phyloP scores from a whole-genome alignment of 768 basidiomycete genomes.

The Russula griseocarnosa region DNA sequence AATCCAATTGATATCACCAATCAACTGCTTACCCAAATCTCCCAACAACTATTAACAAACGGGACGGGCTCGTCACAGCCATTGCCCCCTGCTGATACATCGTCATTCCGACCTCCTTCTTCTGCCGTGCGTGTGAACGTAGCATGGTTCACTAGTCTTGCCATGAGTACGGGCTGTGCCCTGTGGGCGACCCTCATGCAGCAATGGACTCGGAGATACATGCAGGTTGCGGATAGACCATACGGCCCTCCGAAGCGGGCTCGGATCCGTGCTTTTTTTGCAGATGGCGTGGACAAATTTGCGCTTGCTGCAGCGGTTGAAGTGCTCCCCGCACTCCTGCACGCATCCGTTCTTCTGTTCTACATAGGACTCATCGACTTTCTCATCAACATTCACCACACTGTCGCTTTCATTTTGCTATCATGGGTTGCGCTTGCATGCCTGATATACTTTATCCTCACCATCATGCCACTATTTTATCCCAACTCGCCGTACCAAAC shows the following conservation, averaged over 20 bases:
- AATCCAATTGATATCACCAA: constrained; percentile 16
- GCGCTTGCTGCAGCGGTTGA: constrained; percentile 21
- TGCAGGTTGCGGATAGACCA: constrained; percentile 20
- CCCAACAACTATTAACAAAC: constrained; percentile 15
- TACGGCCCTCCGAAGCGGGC: constrained; percentile 23
- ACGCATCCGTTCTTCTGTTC: constrained; percentile 25
- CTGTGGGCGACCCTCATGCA: constrained; percentile 27
- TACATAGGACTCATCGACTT: constrained; percentile 25
- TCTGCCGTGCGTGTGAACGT: constrained; percentile 22
- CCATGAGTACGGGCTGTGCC: constrained; percentile 19
- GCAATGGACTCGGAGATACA: constrained; percentile 25
- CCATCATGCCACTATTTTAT: constrained; percentile 19
- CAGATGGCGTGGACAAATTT: constrained; percentile 18
- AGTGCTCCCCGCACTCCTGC: constrained; percentile 24
- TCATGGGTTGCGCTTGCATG: neutral
- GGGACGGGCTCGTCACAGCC: neutral
- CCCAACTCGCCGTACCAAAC: constrained; percentile 25
- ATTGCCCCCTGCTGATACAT: neutral
- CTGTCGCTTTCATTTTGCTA: constrained; percentile 12
- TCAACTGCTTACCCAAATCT: constrained; percentile 23
- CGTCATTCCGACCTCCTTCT: constrained; percentile 2
- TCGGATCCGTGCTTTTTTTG: constrained; percentile 22
- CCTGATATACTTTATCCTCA: constrained; percentile 11
- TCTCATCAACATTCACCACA: constrained; percentile 15
- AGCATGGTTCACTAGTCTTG: constrained; percentile 25